These are phyloP conservation scores for Vigna angularis DNA, from an alignment of 306 rosid genomes.

Conservation along the genomic window DNA sequence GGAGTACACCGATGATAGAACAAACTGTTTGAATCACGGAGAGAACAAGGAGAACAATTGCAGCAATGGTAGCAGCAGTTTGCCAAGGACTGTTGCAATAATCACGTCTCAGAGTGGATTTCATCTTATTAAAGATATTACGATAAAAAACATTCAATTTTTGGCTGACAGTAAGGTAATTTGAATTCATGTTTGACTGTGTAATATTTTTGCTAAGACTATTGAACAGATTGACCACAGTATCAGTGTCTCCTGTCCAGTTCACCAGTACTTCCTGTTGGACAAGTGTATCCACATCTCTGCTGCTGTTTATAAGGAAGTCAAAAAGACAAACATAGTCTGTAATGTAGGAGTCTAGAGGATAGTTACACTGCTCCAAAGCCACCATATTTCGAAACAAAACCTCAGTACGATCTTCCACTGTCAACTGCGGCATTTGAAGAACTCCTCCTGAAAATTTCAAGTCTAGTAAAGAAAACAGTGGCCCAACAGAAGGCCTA, in stretches of 20 bases:
- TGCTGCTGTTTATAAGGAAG: slow-evolving; percentile 36
- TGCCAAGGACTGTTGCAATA: slow-evolving; percentile 48
- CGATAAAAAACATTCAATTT: slow-evolving; percentile 39
- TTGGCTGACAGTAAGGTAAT: neutral
- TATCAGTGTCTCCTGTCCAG: slow-evolving; percentile 36
- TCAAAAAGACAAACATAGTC: slow-evolving; percentile 42
- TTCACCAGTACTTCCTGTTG: slow-evolving; percentile 31
- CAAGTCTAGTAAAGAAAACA: slow-evolving; percentile 29
- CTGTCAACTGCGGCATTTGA: slow-evolving; percentile 43
- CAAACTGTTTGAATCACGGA: slow-evolving; percentile 46
- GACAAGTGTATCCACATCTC: slow-evolving; percentile 47
- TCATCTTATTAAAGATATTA: slow-evolving; percentile 31
- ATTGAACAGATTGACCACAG: slow-evolving; percentile 45
- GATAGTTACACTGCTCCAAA: slow-evolving; percentile 48
- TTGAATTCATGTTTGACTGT: neutral
- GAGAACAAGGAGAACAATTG: slow-evolving; percentile 34
- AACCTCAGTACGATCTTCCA: slow-evolving; percentile 42
- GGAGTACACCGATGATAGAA: slow-evolving; percentile 43
- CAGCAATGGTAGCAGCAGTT: slow-evolving; percentile 48
- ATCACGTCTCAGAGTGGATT: slow-evolving; percentile 46
- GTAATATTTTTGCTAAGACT: slow-evolving; percentile 38
- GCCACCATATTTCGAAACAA: slow-evolving; percentile 51
- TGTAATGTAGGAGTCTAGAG: slow-evolving; percentile 18
- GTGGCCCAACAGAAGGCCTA: too few species aligned
- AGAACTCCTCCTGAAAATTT: slow-evolving; percentile 41